Percentiles rank a stretch among this genome's conserved stretches.
Evolutionary conservation across 2,329 filamentous ascomycete genomes (phyloP).

Genomic region (Lecanicillium sp.): DNA sequence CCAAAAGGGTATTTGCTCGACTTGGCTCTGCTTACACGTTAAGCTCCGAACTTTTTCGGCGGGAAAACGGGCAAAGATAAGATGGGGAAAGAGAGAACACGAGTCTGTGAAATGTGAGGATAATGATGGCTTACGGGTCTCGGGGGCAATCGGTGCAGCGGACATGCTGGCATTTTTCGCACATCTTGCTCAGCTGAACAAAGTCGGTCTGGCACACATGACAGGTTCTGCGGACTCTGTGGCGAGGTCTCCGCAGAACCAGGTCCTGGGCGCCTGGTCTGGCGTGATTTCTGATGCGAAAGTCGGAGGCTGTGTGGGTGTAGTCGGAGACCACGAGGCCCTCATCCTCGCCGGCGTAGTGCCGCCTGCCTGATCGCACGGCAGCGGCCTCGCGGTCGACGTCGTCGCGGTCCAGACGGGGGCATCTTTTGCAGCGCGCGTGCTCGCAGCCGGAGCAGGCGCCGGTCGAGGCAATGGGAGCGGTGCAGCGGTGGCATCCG

Average conservation of each 20-base stretch:
- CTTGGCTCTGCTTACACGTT: constrained; percentile 45
- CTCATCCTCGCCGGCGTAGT: constrained; percentile 50
- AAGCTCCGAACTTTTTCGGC: not conserved
- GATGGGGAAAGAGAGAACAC: not conserved
- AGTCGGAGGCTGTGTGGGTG: constrained; percentile 39
- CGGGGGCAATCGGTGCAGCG: constrained; percentile 77
- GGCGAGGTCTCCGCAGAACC: constrained; percentile 63
- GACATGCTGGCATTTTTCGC: constrained; percentile 61
- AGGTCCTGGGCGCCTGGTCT: constrained; percentile 64
- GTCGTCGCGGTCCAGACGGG: constrained; percentile 63
- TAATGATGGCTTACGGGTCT: constrained; percentile 55
- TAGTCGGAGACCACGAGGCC: constrained; percentile 47
- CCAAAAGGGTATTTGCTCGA: constrained; percentile 63
- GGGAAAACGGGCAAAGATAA: too few relatives aligned
- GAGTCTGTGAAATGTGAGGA: not conserved
- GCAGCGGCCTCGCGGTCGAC: constrained; percentile 46
- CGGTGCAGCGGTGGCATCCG: constrained; percentile 75
- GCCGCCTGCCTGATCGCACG: constrained; percentile 28
- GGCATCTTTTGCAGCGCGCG: constrained; percentile 72
- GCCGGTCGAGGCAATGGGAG: constrained; percentile 66
- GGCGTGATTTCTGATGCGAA: constrained; percentile 56
- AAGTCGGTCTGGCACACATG: constrained; percentile 68
- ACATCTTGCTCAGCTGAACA: constrained; percentile 51
- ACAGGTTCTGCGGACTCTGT: constrained; percentile 69
- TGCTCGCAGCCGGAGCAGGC: constrained; percentile 74